Evolutionary conservation across 352 stramenopile genomes (phyloP).

Genomic region (Elongisporangium anandrum): DNA sequence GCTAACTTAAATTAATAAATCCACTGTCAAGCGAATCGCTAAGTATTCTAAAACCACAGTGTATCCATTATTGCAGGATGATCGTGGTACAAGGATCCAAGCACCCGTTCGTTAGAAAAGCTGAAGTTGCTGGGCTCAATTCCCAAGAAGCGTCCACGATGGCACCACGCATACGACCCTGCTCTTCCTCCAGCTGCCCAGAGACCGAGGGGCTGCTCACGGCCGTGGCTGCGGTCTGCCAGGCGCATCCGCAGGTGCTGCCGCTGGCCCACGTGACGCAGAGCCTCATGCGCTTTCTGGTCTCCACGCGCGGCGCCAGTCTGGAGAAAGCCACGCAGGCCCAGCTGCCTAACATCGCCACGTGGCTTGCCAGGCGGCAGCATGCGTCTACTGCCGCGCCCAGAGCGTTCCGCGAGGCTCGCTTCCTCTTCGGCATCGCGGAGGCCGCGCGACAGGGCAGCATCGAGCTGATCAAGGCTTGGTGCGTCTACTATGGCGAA

Average conservation of each 20-base stretch:
- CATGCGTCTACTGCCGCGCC: not conserved
- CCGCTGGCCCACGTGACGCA: not conserved
- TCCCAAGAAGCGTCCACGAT: not conserved
- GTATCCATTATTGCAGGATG: not conserved
- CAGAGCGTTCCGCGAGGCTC: not conserved
- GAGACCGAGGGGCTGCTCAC: not conserved
- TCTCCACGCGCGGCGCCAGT: not conserved
- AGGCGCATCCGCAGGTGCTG: not conserved
- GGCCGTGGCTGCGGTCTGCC: not conserved
- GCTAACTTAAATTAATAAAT: no score
- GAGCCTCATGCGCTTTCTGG: not conserved
- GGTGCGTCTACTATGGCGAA: not conserved
- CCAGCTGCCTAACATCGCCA: not conserved
- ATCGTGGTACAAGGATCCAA: not conserved
- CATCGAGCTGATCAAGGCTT: not conserved
- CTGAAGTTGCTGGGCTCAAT: not conserved
- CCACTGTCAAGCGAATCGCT: no score
- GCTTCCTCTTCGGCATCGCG: not conserved
- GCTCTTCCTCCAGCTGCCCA: not conserved
- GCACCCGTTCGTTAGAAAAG: not conserved
- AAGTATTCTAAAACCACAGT: not conserved
- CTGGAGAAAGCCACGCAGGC: not conserved
- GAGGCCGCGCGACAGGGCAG: not conserved
- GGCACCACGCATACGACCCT: not conserved
- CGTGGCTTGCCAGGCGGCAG: not conserved